Percentiles rank a stretch among this genome's conserved stretches.
Conservation (phyloP, 2,329 filamentous ascomycete genomes). For the Lasiodiplodia sp. region DNA sequence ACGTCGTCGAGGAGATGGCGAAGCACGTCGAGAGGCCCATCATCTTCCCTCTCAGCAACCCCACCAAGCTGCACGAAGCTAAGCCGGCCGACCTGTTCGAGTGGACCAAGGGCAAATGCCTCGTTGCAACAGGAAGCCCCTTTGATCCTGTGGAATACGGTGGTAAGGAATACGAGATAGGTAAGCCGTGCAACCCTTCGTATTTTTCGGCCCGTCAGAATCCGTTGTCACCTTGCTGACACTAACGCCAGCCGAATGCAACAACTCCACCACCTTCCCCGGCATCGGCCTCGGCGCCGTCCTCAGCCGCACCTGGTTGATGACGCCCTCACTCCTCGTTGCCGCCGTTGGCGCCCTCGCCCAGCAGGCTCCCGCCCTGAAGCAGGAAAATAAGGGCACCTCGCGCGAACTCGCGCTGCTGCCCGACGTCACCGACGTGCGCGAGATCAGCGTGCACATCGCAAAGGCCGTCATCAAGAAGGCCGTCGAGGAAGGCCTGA, state of each 20-base stretch:
- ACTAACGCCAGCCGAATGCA: slow-evolving; percentile 74
- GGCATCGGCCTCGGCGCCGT: slow-evolving; percentile 84
- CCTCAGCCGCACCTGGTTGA: slow-evolving; percentile 68
- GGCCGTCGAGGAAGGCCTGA: slow-evolving; percentile 73
- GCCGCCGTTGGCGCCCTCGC: slow-evolving; percentile 79
- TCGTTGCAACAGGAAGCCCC: slow-evolving; percentile 84
- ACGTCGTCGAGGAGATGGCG: slow-evolving; percentile 78
- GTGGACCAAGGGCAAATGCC: slow-evolving; percentile 79
- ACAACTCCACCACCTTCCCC: slow-evolving; percentile 86
- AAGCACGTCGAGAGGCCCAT: slow-evolving; percentile 77
- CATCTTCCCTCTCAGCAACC: slow-evolving; percentile 86
- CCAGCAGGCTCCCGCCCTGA: slow-evolving; percentile 72
- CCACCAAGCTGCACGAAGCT: slow-evolving; percentile 83
- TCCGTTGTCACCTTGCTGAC: neutral
- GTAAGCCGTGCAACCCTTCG: slow-evolving; percentile 42
- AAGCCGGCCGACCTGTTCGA: slow-evolving; percentile 75
- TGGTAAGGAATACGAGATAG: slow-evolving; percentile 62
- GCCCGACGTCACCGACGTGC: slow-evolving; percentile 77
- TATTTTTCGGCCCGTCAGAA: slow-evolving; percentile 39
- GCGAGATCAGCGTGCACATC: slow-evolving; percentile 78
- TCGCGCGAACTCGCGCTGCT: slow-evolving; percentile 65
- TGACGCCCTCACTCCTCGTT: slow-evolving; percentile 82
- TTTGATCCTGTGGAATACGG: slow-evolving; percentile 75
- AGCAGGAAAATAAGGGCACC: slow-evolving; percentile 57
- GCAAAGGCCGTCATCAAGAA: slow-evolving; percentile 76